Evolutionary conservation across 352 stramenopile species (phyloP), one percentile per base, ranked within the genome.

Genomic region (Blastocystis sp.): DNA sequence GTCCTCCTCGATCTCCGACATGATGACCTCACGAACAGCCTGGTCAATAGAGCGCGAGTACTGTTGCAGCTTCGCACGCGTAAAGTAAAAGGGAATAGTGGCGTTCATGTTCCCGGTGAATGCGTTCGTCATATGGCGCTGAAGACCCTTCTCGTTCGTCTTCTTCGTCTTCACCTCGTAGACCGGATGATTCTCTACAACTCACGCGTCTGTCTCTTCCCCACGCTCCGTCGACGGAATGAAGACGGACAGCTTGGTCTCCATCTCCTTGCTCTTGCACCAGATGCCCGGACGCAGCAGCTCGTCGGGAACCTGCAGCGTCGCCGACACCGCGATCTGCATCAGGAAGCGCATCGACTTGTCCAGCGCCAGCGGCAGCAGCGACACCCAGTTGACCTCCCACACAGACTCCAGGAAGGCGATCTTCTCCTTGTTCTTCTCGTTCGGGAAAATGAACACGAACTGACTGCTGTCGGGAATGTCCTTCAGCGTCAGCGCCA

Each of bases 401-500:
- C 69, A 81, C 2, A 81, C 44, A 16, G 21, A 34, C 46, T 75
- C 36, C 42, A 75, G n/a, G n/a, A 32, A 81, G 14, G 27, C 18
- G 3, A 24, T 61, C 4, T 46, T 42, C 21, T 4, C 21, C 4
- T 40, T 51, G 11, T 61, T 18, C 14, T 46, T 46, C 0, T 65
- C 27, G n/a, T 63, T 27, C n/a, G n/a, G n/a, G 21, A 6, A 61
- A 11, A 81, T 49, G 38, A 63, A 44, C 24, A 40, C 38, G 32
- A 81, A 81, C 14, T 27, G 16, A 1, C 53, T 51, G 48, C 69
- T 64, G 42, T 61, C n/a, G 6, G 27, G 48, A 7, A 0, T 21
- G 18, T 81, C 69, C 14, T 81, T 81, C 18, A 81, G n/a, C 4
- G 69, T 81, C 2, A 81, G 27, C n/a, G 40, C 46, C 40, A 81